Conservation (phyloP, 768 basidiomycete species). For the Phaeotremella fagi region DNA sequence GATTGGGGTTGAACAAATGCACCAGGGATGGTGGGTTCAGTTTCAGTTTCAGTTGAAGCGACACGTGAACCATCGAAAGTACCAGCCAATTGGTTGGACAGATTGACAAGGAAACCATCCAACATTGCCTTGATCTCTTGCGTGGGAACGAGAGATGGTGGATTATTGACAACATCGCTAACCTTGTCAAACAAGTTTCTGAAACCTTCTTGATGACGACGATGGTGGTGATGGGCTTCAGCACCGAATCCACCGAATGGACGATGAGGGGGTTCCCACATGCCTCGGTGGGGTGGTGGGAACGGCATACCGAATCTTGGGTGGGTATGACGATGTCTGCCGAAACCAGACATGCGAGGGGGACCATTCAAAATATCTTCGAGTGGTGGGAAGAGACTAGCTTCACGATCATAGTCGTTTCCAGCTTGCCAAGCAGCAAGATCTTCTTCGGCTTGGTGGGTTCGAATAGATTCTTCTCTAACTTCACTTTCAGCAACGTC, state of each 20-base stretch:
- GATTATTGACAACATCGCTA: conserved; percentile 21
- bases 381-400: conserved; percentile 34
- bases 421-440: conserved; percentile 35
- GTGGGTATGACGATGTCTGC: neutral
- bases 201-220: conserved; percentile 7
- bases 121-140: conserved; percentile 43
- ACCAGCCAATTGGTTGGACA: conserved; percentile 39
- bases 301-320: conserved; percentile 8
- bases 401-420: conserved; percentile 17
- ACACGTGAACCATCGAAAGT: conserved; percentile 34
- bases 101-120: conserved; percentile 41
- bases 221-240: neutral
- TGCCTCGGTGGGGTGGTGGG: neutral
- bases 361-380: conserved; percentile 8
- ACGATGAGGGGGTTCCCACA: neutral
- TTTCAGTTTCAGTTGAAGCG: conserved; percentile 10
- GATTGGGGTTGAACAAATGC: conserved; percentile 26
- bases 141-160: conserved; percentile 20
- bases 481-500: conserved; percentile 20
- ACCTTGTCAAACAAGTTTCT: conserved; percentile 27
- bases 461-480: conserved; percentile 20
- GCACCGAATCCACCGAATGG: neutral
- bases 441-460: conserved; percentile 30
- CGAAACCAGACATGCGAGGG: neutral
- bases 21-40: conserved; percentile 35